Base-by-base conservation (phyloP, 108 stramenopile genomes). In the Skeletonema grethae region DNA sequence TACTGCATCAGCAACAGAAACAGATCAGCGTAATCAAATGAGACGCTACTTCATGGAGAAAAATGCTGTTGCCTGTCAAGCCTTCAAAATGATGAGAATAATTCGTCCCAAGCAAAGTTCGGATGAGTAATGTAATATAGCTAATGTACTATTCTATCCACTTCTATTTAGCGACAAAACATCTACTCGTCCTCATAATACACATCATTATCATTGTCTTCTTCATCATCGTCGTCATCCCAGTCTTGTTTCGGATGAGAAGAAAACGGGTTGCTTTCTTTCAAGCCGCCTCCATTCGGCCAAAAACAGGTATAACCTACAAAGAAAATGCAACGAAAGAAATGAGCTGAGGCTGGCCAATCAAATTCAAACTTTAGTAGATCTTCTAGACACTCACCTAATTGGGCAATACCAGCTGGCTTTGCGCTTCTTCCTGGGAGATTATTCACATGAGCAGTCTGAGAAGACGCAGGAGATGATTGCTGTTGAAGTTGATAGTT, bases 221-320 rank as follows among this genome's bases (percentile, higher is more conserved):
- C 46, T 22, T 53, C 50, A 24, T 53, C 22, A n/a, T 10, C 22
- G 16, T 18, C 46, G 1, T 22, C 50, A 53, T 53, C 50, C 50
- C 50, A 53, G 9, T 16, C 22, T 22, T 53, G 50, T 22, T 53
- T 53, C 18, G 50, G 50, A 53, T 53, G 50, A 53, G 50, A 22
- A 1, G 18, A 22, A 53, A 53, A 53, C 22, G 50, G 50, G 9
- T 53, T 50, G 50, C 50, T 50, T 61, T 82, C 81, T 57, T 78
- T 73, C 72, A 82, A 57, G 18, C 81, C 81, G 34, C 81, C 81
- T 38, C 81, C 81, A 9, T 82, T 48, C 7, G 81, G 81, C 81
- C 81, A 82, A 45, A 77, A 77, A 30, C 81, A 82, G 5, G 61
- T 72, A 67, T 73, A 82, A 4, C 81, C 81, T 62, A 61, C 30